Percentiles rank a stretch among this genome's conserved stretches.
phyloP scores from a whole-genome alignment of 2,329 filamentous ascomycete species.

The Penicillium olsonii region DNA sequence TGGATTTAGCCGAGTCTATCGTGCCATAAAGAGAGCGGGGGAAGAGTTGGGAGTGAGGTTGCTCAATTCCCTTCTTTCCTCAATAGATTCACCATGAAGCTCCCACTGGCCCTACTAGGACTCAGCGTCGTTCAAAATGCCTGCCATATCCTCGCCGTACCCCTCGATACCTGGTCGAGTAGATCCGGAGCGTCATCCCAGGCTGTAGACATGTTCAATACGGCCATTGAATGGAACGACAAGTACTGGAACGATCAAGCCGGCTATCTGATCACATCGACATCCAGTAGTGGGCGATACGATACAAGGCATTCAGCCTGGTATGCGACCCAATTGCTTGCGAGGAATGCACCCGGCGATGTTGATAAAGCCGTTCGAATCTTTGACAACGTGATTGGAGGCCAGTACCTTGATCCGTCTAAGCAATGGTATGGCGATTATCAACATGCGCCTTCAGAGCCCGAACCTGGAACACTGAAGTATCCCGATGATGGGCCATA shows the following conservation, averaged over 20 bases:
- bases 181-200: neutral
- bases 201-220: slow-evolving; percentile 18
- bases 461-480: slow-evolving; percentile 13
- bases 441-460: slow-evolving; percentile 16
- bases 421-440: slow-evolving; percentile 26
- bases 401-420: slow-evolving; percentile 17
- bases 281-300: slow-evolving; percentile 14
- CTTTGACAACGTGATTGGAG: slow-evolving; percentile 21
- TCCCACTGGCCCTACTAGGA: neutral
- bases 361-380: slow-evolving; percentile 19
- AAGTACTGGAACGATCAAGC: slow-evolving; percentile 17
- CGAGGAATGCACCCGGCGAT: slow-evolving; percentile 17
- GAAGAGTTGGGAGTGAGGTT: neutral
- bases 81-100: neutral
- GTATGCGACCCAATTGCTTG: slow-evolving; percentile 22
- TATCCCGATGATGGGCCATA: slow-evolving; percentile 16
- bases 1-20: neutral
- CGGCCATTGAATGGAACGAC: slow-evolving; percentile 21
- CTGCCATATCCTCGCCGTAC: neutral
- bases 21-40: neutral
- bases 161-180: neutral
- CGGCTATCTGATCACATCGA: slow-evolving; percentile 17
- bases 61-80: neutral
- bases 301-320: slow-evolving; percentile 20
- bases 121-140: neutral